These are phyloP conservation scores for Candida gorgasii DNA, from an alignment of 805 yeast species.

Conservation along the genomic window DNA sequence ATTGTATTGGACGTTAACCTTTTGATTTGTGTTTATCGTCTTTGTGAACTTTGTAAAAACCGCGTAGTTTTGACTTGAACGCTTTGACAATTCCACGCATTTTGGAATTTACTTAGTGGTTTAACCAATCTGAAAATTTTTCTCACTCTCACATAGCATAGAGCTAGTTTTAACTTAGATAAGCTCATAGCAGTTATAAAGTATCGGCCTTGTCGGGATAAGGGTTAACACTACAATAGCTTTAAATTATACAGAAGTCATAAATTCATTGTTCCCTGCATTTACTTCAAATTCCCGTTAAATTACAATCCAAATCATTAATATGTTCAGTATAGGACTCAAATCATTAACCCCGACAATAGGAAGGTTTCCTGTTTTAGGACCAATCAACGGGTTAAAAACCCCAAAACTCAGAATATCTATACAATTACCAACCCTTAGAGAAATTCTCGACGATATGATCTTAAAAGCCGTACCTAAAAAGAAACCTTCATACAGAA, in stretches of 20 bases:
- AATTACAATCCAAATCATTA: neutral
- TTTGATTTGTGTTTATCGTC: conserved; percentile 7
- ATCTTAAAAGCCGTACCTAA: conserved; percentile 88
- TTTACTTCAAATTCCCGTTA: neutral
- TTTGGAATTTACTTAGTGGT: neutral
- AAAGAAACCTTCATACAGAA: conserved; percentile 85
- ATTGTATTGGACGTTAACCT: neutral
- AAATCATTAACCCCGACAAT: neutral
- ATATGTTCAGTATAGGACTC: conserved; percentile 5
- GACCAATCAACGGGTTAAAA: conserved; percentile 2
- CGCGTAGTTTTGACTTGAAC: conserved; percentile 3
- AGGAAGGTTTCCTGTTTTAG: conserved; percentile 8
- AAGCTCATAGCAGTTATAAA: neutral
- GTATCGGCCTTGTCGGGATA: too few species aligned
- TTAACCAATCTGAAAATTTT: conserved; percentile 9
- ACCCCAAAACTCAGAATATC: conserved; percentile 2
- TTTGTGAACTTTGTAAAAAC: conserved; percentile 3
- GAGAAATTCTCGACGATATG: conserved; percentile 47
- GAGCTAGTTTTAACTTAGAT: neutral
- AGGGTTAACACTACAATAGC: too few species aligned
- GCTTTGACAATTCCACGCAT: neutral
- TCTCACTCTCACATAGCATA: conserved; percentile 8
- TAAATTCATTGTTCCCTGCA: too few species aligned
- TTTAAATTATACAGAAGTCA: too few species aligned
- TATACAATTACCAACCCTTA: conserved; percentile 6